A percentile compares a stretch with the other conserved stretches of the same genome.
These are phyloP conservation scores for Coffea canephora DNA, from an alignment of 257 asterid species.

Conservation along the genomic window DNA sequence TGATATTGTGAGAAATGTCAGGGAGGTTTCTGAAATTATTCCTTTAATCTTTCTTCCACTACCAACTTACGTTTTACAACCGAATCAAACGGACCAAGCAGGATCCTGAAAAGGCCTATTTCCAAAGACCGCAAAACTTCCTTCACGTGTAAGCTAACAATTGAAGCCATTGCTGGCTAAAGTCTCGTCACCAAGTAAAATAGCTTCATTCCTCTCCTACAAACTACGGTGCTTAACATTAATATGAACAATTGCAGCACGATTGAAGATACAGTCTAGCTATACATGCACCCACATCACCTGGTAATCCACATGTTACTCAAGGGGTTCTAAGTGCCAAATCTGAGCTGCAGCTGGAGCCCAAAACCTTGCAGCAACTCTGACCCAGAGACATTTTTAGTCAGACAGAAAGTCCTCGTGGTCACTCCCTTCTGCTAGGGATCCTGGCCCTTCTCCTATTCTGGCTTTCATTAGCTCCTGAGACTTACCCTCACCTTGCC, in stretches of 20 bases:
- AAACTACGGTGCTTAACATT: background rate
- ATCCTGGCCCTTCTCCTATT: constrained; percentile 25
- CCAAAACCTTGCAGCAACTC: constrained; percentile 1
- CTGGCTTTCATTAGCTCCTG: constrained; percentile 24
- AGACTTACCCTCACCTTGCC: constrained; percentile 18
- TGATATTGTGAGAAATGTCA: no score
- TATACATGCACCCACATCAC: constrained; percentile 19
- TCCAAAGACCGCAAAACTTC: background rate
- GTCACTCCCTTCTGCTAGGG: constrained; percentile 38
- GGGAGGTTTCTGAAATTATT: no score
- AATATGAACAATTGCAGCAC: constrained; percentile 22
- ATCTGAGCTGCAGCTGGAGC: background rate
- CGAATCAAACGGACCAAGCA: background rate
- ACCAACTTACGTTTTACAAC: background rate
- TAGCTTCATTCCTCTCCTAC: background rate
- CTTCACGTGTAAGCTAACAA: background rate
- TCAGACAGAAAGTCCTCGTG: constrained; percentile 46
- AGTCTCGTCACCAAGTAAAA: no score
- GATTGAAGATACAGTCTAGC: constrained; percentile 19
- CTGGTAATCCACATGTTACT: background rate
- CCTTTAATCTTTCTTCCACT: background rate
- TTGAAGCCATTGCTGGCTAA: background rate
- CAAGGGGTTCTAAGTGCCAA: background rate
- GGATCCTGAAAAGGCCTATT: background rate
- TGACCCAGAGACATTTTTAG: constrained; percentile 22